Evolutionary conservation across 371 early-diverging fungal genomes (phyloP).

Genomic region (Mucor mucedo): DNA sequence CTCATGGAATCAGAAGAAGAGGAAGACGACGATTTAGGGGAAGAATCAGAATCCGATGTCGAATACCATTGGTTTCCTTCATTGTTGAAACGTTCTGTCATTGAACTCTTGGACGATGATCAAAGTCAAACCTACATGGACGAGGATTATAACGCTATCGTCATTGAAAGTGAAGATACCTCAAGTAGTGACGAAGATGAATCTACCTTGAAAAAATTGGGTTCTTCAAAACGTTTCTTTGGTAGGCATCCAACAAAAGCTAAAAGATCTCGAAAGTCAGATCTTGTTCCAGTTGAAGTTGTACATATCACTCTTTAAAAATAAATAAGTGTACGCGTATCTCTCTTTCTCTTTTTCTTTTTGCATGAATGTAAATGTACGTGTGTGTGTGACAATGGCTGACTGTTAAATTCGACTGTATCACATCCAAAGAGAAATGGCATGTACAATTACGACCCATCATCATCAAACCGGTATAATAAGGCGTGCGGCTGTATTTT

Average conservation of each 20-base stretch:
- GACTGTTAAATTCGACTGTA: too few relatives aligned
- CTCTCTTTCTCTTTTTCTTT: neutral
- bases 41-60: conserved; percentile 24
- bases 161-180: conserved; percentile 10
- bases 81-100: conserved; percentile 17
- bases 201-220: neutral
- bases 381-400: too few relatives aligned
- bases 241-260: neutral
- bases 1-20: conserved; percentile 24
- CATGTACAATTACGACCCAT: too few relatives aligned
- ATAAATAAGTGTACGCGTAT: neutral
- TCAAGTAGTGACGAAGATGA: conserved; percentile 7
- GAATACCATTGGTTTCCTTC: conserved; percentile 37
- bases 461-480: too few relatives aligned
- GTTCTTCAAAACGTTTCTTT: neutral
- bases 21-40: neutral
- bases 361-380: conserved; percentile 1
- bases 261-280: conserved; percentile 19
- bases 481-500: too few relatives aligned
- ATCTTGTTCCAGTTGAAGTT: conserved; percentile 29
- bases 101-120: conserved; percentile 27
- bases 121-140: conserved; percentile 16
- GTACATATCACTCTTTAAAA: conserved; percentile 16
- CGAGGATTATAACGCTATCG: conserved; percentile 7
- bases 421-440: too few relatives aligned